Evolutionary conservation across 805 yeast genomes (phyloP).

Genomic region (Candida tammaniensis): DNA sequence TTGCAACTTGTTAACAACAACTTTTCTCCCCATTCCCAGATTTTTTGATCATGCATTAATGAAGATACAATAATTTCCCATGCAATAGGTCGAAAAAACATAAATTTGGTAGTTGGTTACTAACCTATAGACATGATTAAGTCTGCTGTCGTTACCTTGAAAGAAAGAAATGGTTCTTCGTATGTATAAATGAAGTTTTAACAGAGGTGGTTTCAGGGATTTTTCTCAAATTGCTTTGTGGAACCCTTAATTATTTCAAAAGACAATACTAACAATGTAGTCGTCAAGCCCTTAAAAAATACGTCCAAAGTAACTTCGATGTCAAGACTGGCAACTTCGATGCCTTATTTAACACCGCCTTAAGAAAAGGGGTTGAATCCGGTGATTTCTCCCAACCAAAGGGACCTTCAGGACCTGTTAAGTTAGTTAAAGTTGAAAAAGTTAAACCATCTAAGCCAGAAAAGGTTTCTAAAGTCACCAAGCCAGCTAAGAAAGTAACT

Average conservation of each 20-base stretch:
- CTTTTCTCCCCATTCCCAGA: no score
- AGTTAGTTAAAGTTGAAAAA: constrained; percentile 52
- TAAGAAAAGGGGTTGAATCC: constrained; percentile 76
- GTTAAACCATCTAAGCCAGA: constrained; percentile 14
- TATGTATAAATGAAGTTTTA: no score
- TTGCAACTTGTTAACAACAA: no score
- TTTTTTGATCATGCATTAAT: no score
- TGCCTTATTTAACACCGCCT: constrained; percentile 69
- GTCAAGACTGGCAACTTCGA: constrained; percentile 66
- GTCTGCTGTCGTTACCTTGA: constrained; percentile 66
- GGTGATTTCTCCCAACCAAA: constrained; percentile 81
- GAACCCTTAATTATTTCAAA: neutral
- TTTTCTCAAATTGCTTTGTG: neutral
- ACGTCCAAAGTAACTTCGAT: constrained; percentile 62
- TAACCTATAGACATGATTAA: constrained; percentile 51
- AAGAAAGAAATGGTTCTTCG: constrained; percentile 79
- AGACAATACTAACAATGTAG: constrained; percentile 30
- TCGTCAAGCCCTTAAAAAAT: constrained; percentile 87
- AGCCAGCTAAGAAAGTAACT: constrained; percentile 11
- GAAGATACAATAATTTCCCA: no score
- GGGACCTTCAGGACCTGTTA: constrained; percentile 86
- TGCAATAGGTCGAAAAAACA: no score
- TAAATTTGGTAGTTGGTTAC: neutral
- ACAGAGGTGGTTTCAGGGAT: neutral
- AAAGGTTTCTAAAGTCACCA: no score